Percentiles rank a stretch among this genome's conserved stretches.
Evolutionary conservation across 371 early-diverging fungal genomes (phyloP).

Genomic region (Mucor velutinosus): DNA sequence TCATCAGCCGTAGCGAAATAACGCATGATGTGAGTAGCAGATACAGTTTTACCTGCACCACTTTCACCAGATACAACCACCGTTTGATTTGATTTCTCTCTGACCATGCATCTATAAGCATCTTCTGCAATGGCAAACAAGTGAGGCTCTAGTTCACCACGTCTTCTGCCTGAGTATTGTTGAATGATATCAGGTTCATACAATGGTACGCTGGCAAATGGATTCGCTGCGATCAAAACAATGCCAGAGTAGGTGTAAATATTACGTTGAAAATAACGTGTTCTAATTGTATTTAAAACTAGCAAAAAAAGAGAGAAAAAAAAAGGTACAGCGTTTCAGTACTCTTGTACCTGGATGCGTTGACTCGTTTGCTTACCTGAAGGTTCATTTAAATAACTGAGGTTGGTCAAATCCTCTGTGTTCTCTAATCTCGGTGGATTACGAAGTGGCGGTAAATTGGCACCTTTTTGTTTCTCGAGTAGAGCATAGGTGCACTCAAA

Average conservation of each 20-base stretch:
- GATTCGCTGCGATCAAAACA: constrained; percentile 98
- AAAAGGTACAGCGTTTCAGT: background rate
- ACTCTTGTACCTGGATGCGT: too few relatives aligned
- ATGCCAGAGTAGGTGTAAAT: constrained; percentile 99
- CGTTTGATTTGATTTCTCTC: constrained; percentile 92
- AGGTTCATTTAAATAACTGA: constrained; percentile 91
- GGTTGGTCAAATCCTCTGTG: constrained; percentile 89
- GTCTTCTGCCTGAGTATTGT: constrained; percentile 91
- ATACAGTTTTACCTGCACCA: constrained; percentile 96
- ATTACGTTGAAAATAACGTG: constrained; percentile 85
- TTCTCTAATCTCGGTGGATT: constrained; percentile 90
- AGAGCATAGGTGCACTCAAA: constrained; percentile 73
- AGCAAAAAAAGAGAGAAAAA: background rate
- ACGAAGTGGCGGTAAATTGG: constrained; percentile 82
- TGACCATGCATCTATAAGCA: constrained; percentile 94
- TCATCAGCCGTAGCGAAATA: constrained; percentile 95
- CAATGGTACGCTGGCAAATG: constrained; percentile 88
- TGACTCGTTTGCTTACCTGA: constrained; percentile 60
- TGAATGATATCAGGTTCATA: constrained; percentile 90
- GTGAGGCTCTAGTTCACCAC: constrained; percentile 97
- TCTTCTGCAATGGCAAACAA: constrained; percentile 98
- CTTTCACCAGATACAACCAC: constrained; percentile 98
- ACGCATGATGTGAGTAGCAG: constrained; percentile 96
- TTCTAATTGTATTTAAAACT: constrained; percentile 88
- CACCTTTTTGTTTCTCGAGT: constrained; percentile 65